Base-by-base conservation (phyloP, 2,329 filamentous ascomycete genomes). In the Penicillium digitatum region DNA sequence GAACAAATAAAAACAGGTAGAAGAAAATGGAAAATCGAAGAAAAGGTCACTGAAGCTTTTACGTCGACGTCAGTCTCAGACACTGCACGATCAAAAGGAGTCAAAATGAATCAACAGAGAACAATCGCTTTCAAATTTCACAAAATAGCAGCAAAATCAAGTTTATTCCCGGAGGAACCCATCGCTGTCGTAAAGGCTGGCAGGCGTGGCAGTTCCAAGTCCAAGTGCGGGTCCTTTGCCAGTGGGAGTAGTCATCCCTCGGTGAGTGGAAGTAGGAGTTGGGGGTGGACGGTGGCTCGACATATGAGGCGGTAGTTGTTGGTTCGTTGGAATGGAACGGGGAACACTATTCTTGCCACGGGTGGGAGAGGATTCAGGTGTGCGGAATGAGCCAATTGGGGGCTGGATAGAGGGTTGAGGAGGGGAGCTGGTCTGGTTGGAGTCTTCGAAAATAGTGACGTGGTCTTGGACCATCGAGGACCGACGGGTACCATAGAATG, bases 141-240 rank as follows among this genome's bases (percentile, higher is more conserved):
- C 18, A 34, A 54, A 54, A 39, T 29, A 4, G 22, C n/a, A 47
- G 40, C 47, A 51, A 27, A 51, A 54, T 35, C 7, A 22, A 24
- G n/a, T 40, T 56, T 62, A 72, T 60, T 74, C 72, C 52, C 71
- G 71, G 54, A 74, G 53, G 58, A 74, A 71, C 7, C 72, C 66
- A 48, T 74, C 64, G 18, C 71, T 58, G 58, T 79, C 78, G 62
- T 80, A 80, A 59, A 79, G 62, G 65, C 77, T 79, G 49, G 65
- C 74, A 34, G 75, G 76, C 45, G 75, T 79, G n/a, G 67, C 66
- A 42, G 59, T 61, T 7, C 64, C 69, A 50, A 68, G 62, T 3
- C 69, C 69, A 38, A 70, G 58, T 3, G 66, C 68, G 12, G 69
- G 56, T 0, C 57, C 51, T 53, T 69, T 68, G 24, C 62, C 60